Evolutionary conservation across 805 yeast species (phyloP), one percentile per base, ranked within the genome.

Genomic region (Blastobotrys parvus): DNA sequence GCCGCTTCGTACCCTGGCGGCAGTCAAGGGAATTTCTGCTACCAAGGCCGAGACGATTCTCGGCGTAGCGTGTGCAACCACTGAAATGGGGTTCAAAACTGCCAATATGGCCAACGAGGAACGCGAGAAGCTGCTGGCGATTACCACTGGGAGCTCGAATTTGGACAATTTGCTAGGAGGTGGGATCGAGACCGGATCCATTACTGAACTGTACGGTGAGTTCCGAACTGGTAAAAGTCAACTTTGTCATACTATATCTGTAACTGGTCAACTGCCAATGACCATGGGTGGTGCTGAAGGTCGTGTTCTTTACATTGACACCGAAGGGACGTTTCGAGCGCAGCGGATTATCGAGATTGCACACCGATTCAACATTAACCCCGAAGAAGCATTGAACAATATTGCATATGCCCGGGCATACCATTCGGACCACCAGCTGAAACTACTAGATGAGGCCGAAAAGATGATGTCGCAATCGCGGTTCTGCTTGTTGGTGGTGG

Each of bases 271-370:
- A 63, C 69, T 92, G 44, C 97, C 97, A 3, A 77, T 90, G 40
- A 97, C 89, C 59, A 82, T 84, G 82, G 97, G 97, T 33, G 98
- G 98, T 47, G 98, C 96, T 41, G 98, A 92, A 67, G 98, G 98
- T 27, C 88, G 92, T 64, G 90, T 97, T 62, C 69, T 92, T 43
- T 92, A 85, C 60, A 89, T 92, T 47, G 98, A 92, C 58, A 90
- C 97, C 0, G 98, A 90, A 60, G 96, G 97, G 16, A 92, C 98
- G 1, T 92, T 92, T 62, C 74, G 98, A 59, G 97, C 97, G 1
- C 82, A 81, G 35, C 75, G 98, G 55, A 70, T 92, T 52, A 83
- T 85, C 6, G 80, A 95, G 0, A 88, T 92, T 51, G 95, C 96
- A 2, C 81, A 81, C 59, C 71, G 98, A 53, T 92, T 83, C 59